Percentiles rank a stretch among this genome's conserved stretches.
Evolutionary conservation across 306 rosid species (phyloP).

Genomic region (Senna tora): DNA sequence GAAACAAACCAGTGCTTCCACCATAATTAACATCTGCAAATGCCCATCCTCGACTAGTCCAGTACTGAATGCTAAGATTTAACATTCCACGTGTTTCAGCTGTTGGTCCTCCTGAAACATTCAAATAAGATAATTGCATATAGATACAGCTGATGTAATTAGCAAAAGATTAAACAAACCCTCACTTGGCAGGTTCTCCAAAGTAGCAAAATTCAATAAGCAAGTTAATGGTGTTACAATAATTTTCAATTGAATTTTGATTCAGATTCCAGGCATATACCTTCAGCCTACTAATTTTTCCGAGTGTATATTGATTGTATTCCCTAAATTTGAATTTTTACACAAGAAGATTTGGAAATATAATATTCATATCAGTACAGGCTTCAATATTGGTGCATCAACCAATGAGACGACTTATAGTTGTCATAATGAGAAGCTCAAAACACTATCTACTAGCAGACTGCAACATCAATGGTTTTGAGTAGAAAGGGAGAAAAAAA

Average conservation of each 20-base stretch:
- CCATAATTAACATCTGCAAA: slow-evolving; percentile 88
- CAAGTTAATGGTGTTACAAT: neutral
- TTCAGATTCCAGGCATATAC: neutral
- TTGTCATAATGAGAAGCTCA: slow-evolving; percentile 21
- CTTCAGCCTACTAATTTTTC: neutral
- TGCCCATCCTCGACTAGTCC: slow-evolving; percentile 98
- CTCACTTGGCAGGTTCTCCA: slow-evolving; percentile 15
- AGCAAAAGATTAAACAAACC: slow-evolving; percentile 7
- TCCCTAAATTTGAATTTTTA: neutral
- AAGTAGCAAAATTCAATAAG: slow-evolving; percentile 21
- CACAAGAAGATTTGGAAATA: neutral
- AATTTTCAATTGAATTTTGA: slow-evolving; percentile 16
- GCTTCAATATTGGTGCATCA: neutral
- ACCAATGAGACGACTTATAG: neutral
- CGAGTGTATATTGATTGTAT: neutral
- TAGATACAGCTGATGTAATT: neutral
- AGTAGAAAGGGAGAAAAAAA: neutral
- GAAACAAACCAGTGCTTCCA: slow-evolving; percentile 96
- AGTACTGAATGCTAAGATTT: slow-evolving; percentile 78
- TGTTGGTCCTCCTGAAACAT: slow-evolving; percentile 92
- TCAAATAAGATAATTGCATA: slow-evolving; percentile 16
- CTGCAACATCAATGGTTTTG: neutral
- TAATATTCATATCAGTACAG: neutral
- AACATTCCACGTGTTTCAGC: slow-evolving; percentile 74
- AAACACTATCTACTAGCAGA: neutral